phyloP scores from a whole-genome alignment of 2,329 filamentous ascomycete species.

The Cytospora paraplurivora region DNA sequence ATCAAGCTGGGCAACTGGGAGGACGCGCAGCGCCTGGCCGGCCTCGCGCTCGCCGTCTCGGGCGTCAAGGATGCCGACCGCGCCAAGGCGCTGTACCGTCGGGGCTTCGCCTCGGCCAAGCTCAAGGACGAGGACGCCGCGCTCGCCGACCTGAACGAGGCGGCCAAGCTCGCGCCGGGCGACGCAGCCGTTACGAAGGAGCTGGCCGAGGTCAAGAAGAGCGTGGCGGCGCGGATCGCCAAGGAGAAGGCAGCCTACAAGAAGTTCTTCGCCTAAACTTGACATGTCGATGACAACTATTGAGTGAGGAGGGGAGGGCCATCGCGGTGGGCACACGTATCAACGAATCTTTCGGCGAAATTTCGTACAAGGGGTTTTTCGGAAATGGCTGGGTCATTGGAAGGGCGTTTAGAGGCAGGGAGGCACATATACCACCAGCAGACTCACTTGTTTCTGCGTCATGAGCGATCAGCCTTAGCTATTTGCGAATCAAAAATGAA shows the following conservation, averaged over 20 bases:
- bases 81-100: conserved; percentile 86
- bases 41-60: conserved; percentile 69
- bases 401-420: conserved; percentile 26
- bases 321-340: conserved; percentile 4
- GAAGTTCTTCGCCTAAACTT: conserved; percentile 74
- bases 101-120: conserved; percentile 72
- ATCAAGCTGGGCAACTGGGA: conserved; percentile 75
- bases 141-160: conserved; percentile 72
- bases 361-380: conserved; percentile 6
- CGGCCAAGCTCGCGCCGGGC: conserved; percentile 71
- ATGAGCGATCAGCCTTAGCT: conserved; percentile 11
- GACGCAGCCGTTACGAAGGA: conserved; percentile 78
- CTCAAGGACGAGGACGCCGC: conserved; percentile 85
- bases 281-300: no score
- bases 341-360: conserved; percentile 1
- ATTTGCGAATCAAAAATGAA: not conserved
- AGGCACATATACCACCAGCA: conserved; percentile 30
- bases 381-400: conserved; percentile 17
- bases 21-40: conserved; percentile 70
- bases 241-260: conserved; percentile 92
- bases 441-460: conserved; percentile 8
- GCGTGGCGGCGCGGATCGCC: conserved; percentile 69
- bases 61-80: conserved; percentile 73
- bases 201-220: conserved; percentile 76
- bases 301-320: no score